These are phyloP conservation scores for Tetraselmis striata DNA, from an alignment of 139 green algal genomes.

Conservation along the genomic window DNA sequence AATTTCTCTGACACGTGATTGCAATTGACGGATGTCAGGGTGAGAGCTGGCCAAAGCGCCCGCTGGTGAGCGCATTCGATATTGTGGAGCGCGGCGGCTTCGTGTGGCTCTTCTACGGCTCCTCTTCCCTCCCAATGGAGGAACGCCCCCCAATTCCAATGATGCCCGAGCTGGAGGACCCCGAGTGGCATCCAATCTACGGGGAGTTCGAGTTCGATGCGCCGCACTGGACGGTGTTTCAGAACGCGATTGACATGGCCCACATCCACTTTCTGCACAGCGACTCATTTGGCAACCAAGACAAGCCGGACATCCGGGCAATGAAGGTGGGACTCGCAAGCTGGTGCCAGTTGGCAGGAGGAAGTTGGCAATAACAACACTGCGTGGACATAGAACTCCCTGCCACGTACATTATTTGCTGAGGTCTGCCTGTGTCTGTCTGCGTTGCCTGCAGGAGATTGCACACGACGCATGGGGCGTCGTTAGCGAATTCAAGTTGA, in stretches of 20 bases:
- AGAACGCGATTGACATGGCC: constrained; percentile 85
- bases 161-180: constrained; percentile 64
- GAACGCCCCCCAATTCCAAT: constrained; percentile 68
- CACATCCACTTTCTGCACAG: constrained; percentile 86
- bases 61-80: constrained; percentile 50
- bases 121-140: constrained; percentile 43
- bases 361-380: too few species aligned
- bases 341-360: too few species aligned
- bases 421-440: too few species aligned
- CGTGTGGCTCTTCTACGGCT: constrained; percentile 77
- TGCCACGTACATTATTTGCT: too few species aligned
- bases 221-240: constrained; percentile 64
- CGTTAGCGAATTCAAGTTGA: constrained; percentile 38
- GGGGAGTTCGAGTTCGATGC: constrained; percentile 51
- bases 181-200: constrained; percentile 61
- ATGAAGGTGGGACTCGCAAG: constrained; percentile 58
- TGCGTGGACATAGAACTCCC: too few species aligned
- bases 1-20: too few species aligned
- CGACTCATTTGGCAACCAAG: constrained; percentile 64
- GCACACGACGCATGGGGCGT: constrained; percentile 28
- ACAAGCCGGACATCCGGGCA: constrained; percentile 55
- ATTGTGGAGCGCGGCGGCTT: constrained; percentile 69
- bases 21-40: too few species aligned
- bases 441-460: too few species aligned
- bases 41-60: constrained; percentile 44